Percentiles rank a stretch among this genome's conserved stretches.
These are phyloP conservation scores for Penicillium sp. DNA, from an alignment of 2,329 filamentous ascomycete genomes.

Conservation along the genomic window DNA sequence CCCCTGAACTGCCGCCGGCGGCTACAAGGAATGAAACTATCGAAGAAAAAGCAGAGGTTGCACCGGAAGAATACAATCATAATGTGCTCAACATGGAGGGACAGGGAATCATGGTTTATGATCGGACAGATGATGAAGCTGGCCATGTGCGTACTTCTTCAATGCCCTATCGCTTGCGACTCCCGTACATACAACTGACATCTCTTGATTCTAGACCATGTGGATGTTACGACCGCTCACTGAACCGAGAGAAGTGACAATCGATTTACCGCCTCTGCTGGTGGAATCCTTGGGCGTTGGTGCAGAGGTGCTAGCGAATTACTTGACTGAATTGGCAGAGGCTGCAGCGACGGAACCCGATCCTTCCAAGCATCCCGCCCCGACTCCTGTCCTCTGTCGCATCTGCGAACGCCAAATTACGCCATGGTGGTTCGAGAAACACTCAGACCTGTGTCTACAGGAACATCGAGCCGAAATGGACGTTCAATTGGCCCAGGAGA, in stretches of 20 bases:
- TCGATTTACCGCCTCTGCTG: constrained; percentile 83
- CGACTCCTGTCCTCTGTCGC: constrained; percentile 82
- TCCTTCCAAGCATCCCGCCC: constrained; percentile 73
- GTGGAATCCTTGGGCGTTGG: constrained; percentile 93
- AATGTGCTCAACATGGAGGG: constrained; percentile 78
- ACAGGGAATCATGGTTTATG: constrained; percentile 98
- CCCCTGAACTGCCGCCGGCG: constrained; percentile 32
- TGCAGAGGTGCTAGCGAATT: constrained; percentile 89
- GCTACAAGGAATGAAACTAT: constrained; percentile 13
- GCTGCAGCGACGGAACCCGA: constrained; percentile 71
- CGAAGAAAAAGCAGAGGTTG: constrained; percentile 30
- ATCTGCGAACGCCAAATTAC: constrained; percentile 97
- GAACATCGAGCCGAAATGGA: constrained; percentile 98
- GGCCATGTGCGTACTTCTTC: constrained; percentile 68
- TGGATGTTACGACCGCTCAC: constrained; percentile 98
- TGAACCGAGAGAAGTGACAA: constrained; percentile 86
- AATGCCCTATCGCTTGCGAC: background rate
- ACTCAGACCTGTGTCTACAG: constrained; percentile 91
- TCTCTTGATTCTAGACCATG: constrained; percentile 69
- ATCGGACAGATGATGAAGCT: constrained; percentile 78
- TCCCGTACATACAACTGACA: constrained; percentile 25
- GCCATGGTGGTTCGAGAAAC: constrained; percentile 99
- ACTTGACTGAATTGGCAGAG: constrained; percentile 86
- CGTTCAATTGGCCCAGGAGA: constrained; percentile 93
- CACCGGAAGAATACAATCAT: constrained; percentile 42